A percentile compares a stretch with the other conserved stretches of the same genome.
Evolutionary conservation across 2,329 filamentous ascomycete genomes (phyloP).

Genomic region (Curvularia hawaiiensis): DNA sequence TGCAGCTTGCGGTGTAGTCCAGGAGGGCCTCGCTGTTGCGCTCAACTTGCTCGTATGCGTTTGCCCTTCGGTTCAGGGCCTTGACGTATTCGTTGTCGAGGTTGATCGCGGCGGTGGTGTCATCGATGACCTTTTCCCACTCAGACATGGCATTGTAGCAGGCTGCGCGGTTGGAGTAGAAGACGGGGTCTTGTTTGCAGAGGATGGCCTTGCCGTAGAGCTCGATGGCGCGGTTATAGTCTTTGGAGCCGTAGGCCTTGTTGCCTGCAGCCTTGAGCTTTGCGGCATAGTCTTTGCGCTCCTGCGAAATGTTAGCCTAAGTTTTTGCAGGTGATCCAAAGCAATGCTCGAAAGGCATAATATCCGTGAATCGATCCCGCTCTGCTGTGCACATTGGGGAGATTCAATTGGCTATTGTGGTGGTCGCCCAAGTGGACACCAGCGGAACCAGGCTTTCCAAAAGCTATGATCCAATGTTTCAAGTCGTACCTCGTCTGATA

Average conservation of each 20-base stretch:
- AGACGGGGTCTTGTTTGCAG: slow-evolving; percentile 96
- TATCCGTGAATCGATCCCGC: not conserved
- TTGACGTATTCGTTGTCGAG: slow-evolving; percentile 97
- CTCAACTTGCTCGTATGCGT: slow-evolving; percentile 92
- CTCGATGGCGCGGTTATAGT: slow-evolving; percentile 91
- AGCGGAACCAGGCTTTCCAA: not conserved
- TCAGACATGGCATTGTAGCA: slow-evolving; percentile 93
- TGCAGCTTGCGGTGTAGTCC: slow-evolving; percentile 98
- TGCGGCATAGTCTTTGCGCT: slow-evolving; percentile 83
- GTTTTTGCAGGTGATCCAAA: not conserved
- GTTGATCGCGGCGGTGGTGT: slow-evolving; percentile 91
- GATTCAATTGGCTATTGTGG: not conserved
- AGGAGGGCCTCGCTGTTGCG: slow-evolving; percentile 93
- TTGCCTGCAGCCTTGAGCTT: slow-evolving; percentile 96
- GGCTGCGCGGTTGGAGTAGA: slow-evolving; percentile 97
- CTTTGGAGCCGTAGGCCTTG: slow-evolving; percentile 92
- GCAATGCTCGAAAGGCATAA: too few species aligned
- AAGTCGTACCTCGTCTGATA: slow-evolving; percentile 50
- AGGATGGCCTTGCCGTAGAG: slow-evolving; percentile 95
- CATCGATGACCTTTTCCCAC: slow-evolving; percentile 96
- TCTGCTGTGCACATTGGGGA: not conserved
- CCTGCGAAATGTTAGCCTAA: slow-evolving; percentile 57
- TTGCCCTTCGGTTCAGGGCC: slow-evolving; percentile 93
- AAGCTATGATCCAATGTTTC: not conserved
- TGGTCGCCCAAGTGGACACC: not conserved